Conservation (phyloP, 345 rosid genomes). For the Cardiospermum halicacabum region DNA sequence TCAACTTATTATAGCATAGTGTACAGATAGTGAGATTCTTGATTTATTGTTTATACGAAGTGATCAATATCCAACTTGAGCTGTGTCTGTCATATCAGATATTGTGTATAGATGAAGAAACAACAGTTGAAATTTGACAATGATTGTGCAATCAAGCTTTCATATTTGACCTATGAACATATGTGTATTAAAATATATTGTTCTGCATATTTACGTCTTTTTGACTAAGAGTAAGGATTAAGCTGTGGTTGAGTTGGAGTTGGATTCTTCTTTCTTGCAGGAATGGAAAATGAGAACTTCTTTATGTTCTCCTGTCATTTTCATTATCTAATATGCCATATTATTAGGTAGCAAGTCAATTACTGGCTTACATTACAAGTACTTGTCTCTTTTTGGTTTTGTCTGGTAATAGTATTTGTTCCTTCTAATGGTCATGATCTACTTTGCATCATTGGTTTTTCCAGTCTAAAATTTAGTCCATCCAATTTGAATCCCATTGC, state of each 20-base stretch:
- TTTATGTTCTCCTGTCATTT: neutral
- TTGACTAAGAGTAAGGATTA: neutral
- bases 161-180: neutral
- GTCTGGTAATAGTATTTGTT: neutral
- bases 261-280: neutral
- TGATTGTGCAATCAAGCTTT: neutral
- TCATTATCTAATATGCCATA: neutral
- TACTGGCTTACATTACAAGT: neutral
- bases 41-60: neutral
- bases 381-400: neutral
- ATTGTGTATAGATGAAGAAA: neutral
- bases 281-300: neutral
- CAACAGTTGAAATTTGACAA: neutral
- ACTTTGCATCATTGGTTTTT: no score
- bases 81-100: conserved; percentile 1
- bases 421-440: neutral
- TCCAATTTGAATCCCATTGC: neutral
- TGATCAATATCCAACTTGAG: neutral
- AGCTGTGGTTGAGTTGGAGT: neutral
- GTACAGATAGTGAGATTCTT: neutral
- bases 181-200: neutral
- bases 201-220: neutral
- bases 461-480: neutral
- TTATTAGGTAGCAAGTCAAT: neutral
- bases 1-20: neutral